Evolutionary conservation across 1,139 yeast genomes (phyloP).

Genomic region (Geotrichum aggregatum): DNA sequence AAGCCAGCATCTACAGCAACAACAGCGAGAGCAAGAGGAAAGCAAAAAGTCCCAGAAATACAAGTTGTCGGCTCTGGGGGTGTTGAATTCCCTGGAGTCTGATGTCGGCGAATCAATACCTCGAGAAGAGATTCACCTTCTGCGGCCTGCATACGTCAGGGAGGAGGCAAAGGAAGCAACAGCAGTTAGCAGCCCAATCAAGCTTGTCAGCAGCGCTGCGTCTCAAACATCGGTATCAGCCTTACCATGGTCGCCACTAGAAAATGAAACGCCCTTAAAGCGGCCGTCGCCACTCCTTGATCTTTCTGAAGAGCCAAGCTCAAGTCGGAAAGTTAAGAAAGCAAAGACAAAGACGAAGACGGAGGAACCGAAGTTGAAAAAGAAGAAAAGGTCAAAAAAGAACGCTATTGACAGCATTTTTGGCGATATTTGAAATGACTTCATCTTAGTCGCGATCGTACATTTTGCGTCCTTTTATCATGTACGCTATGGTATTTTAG

Average conservation of each 20-base stretch:
- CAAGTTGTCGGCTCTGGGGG: too few species aligned
- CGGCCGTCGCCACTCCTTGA: background rate
- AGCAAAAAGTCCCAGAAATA: background rate
- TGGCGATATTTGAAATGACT: constrained; percentile 10
- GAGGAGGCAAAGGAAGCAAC: background rate
- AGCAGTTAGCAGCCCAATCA: too few species aligned
- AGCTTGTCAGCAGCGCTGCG: too few species aligned
- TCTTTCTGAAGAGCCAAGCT: background rate
- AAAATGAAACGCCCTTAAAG: background rate
- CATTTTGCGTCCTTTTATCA: too few species aligned
- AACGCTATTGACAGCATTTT: constrained; percentile 17
- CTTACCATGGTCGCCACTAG: too few species aligned
- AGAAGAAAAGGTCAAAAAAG: constrained; percentile 16
- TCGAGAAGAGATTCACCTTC: constrained; percentile 2
- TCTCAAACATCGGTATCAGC: too few species aligned
- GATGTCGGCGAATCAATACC: constrained; percentile 13
- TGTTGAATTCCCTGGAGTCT: background rate
- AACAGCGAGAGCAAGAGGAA: background rate
- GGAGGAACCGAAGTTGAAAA: constrained; percentile 11
- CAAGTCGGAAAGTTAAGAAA: background rate
- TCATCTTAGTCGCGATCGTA: too few species aligned
- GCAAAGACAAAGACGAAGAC: constrained; percentile 6
- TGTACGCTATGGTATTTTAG: too few species aligned
- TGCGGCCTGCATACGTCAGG: background rate
- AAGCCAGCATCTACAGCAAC: background rate